Evolutionary conservation across 495 filamentous ascomycete species (phyloP).

Genomic region (Talaromyces thailandensis): DNA sequence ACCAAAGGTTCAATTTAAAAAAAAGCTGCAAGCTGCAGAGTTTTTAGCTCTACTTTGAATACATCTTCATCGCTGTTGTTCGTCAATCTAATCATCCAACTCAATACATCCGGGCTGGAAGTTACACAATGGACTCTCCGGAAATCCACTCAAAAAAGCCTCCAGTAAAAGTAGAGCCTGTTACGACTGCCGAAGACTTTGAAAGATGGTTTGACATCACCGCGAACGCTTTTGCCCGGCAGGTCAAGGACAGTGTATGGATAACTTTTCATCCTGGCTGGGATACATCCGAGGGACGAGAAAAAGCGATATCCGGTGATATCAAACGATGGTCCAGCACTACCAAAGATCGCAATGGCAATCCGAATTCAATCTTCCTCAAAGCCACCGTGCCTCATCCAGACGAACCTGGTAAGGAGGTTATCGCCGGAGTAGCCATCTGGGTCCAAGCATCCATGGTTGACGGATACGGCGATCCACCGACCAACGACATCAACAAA

Average conservation of each 20-base stretch:
- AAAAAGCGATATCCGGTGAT: conserved; percentile 16
- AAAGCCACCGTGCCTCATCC: conserved; percentile 27
- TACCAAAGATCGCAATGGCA: conserved; percentile 20
- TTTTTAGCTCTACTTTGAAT: no score
- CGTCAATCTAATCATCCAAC: no score
- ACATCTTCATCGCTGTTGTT: no score
- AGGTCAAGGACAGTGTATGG: conserved; percentile 32
- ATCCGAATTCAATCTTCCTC: conserved; percentile 32
- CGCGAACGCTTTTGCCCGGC: conserved; percentile 27
- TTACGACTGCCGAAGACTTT: not conserved
- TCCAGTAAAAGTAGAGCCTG: not conserved
- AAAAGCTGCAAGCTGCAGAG: no score
- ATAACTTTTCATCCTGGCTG: conserved; percentile 32
- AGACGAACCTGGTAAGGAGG: conserved; percentile 6
- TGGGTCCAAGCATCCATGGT: conserved; percentile 26
- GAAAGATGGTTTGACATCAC: not conserved
- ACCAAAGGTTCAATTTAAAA: no score
- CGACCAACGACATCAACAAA: conserved; percentile 13
- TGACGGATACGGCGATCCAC: conserved; percentile 26
- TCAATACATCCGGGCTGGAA: no score
- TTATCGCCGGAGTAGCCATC: conserved; percentile 30
- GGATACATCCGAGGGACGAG: conserved; percentile 26
- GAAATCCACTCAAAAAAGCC: not conserved
- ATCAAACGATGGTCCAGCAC: conserved; percentile 20
- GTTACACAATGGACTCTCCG: not conserved